Percentiles rank a stretch among this genome's conserved stretches.
These are phyloP conservation scores for Penicillium sp. DNA, from an alignment of 2,329 filamentous ascomycete species.

Conservation along the genomic window DNA sequence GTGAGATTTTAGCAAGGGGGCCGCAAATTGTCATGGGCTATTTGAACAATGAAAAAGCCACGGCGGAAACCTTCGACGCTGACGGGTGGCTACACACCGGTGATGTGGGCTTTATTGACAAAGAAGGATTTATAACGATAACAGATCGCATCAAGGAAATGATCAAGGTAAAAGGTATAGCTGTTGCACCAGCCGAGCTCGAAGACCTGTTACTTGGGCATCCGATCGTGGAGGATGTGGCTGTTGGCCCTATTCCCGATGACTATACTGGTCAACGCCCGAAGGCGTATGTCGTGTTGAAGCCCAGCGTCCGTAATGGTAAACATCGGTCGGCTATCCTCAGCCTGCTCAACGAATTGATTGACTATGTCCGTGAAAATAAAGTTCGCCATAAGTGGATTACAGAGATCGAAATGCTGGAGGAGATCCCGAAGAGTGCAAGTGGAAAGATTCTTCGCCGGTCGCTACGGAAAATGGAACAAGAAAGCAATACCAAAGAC, in stretches of 20 bases:
- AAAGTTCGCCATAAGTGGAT: slow-evolving; percentile 60
- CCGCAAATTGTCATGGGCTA: slow-evolving; percentile 72
- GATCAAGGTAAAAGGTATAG: slow-evolving; percentile 68
- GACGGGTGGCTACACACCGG: slow-evolving; percentile 64
- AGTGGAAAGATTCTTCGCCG: slow-evolving; percentile 74
- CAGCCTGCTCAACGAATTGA: slow-evolving; percentile 51
- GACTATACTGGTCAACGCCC: slow-evolving; percentile 57
- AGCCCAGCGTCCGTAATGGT: slow-evolving; percentile 22
- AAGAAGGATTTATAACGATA: slow-evolving; percentile 57
- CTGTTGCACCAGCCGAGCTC: slow-evolving; percentile 61
- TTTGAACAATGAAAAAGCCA: slow-evolving; percentile 71
- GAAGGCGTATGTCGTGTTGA: slow-evolving; percentile 61
- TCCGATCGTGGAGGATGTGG: slow-evolving; percentile 59
- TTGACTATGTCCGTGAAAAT: slow-evolving; percentile 65
- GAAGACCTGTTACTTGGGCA: slow-evolving; percentile 66
- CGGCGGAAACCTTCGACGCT: slow-evolving; percentile 68
- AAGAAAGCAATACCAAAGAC: not conserved
- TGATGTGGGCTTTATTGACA: slow-evolving; percentile 65
- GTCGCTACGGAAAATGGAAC: slow-evolving; percentile 53
- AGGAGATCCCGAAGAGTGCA: slow-evolving; percentile 70
- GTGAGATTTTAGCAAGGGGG: slow-evolving; percentile 71
- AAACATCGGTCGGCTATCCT: slow-evolving; percentile 6
- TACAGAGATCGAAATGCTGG: slow-evolving; percentile 42
- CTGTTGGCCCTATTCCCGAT: slow-evolving; percentile 47
- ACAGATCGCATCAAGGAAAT: slow-evolving; percentile 68